phyloP scores from a whole-genome alignment of 2,329 filamentous ascomycete genomes.

The Phyllachora maydis region DNA sequence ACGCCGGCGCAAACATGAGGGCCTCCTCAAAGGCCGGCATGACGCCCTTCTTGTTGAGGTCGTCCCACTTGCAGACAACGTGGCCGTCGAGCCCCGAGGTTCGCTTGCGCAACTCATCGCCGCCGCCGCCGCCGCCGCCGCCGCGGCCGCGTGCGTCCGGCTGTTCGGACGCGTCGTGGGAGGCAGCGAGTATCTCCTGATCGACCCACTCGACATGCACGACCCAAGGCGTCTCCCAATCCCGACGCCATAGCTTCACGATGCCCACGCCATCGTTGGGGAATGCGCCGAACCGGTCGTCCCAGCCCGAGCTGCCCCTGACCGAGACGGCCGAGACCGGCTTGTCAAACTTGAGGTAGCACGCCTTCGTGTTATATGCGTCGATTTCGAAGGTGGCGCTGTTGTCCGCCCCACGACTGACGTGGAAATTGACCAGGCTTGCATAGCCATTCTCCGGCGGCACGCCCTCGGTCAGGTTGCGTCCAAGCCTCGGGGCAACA shows the following conservation, averaged over 20 bases:
- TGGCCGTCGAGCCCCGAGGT: conserved; percentile 30
- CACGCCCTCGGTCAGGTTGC: conserved; percentile 14
- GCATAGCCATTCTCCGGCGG: no score
- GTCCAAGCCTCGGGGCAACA: conserved; percentile 42
- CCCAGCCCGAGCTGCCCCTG: conserved; percentile 32
- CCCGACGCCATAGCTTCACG: conserved; percentile 50
- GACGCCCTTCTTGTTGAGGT: conserved; percentile 48
- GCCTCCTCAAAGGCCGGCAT: conserved; percentile 78
- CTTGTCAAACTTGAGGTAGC: conserved; percentile 51
- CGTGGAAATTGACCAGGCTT: conserved; percentile 46
- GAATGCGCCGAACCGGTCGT: conserved; percentile 43
- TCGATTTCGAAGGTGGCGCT: conserved; percentile 43
- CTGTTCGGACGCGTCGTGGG: no score
- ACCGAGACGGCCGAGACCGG: conserved; percentile 46
- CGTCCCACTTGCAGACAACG: conserved; percentile 71
- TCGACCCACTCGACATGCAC: conserved; percentile 43
- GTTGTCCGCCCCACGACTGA: conserved; percentile 19
- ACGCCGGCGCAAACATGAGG: conserved; percentile 53
- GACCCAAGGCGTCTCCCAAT: conserved; percentile 58
- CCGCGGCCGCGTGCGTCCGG: conserved; percentile 1
- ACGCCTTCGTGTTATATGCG: conserved; percentile 59
- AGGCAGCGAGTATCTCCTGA: no score
- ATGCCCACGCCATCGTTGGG: conserved; percentile 30
- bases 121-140: not conserved
- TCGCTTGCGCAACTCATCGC: conserved; percentile 10